phyloP scores from a whole-genome alignment of 2,329 filamentous ascomycete species.

The Nannizzia gypsea region DNA sequence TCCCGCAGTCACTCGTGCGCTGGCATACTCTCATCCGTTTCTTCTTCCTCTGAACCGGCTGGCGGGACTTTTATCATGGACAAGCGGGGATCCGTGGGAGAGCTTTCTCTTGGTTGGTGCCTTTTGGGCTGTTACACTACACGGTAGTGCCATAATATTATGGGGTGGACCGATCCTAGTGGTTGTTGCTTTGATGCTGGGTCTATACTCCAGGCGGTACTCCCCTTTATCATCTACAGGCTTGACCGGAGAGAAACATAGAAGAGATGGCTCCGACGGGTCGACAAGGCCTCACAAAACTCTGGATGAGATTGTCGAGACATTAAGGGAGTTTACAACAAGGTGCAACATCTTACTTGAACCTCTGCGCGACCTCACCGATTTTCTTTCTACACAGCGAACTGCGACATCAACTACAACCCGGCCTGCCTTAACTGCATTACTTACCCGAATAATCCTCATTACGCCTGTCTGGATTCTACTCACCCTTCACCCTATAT shows the following conservation, averaged over 20 bases:
- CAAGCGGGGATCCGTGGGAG: slow-evolving; percentile 86
- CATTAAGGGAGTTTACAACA: slow-evolving; percentile 76
- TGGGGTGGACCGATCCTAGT: slow-evolving; percentile 74
- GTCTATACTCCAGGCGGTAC: slow-evolving; percentile 85
- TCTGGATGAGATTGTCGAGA: slow-evolving; percentile 92
- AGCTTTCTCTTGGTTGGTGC: slow-evolving; percentile 76
- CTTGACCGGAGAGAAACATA: slow-evolving; percentile 56
- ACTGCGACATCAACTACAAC: slow-evolving; percentile 88
- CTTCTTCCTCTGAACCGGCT: slow-evolving; percentile 78
- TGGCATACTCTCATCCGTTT: slow-evolving; percentile 94
- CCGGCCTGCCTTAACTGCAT: slow-evolving; percentile 71
- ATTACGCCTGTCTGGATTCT: slow-evolving; percentile 80
- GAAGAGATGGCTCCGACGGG: slow-evolving; percentile 45
- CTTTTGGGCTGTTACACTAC: slow-evolving; percentile 80
- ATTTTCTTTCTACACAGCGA: slow-evolving; percentile 82
- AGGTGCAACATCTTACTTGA: slow-evolving; percentile 87
- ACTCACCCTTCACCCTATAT: slow-evolving; percentile 68
- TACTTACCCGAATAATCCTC: slow-evolving; percentile 80
- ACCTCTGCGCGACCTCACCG: slow-evolving; percentile 75
- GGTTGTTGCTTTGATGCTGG: slow-evolving; percentile 66
- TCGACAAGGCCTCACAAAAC: slow-evolving; percentile 79
- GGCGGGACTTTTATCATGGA: slow-evolving; percentile 83
- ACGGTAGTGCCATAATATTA: slow-evolving; percentile 71
- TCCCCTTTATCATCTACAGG: slow-evolving; percentile 80
- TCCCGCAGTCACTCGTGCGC: slow-evolving; percentile 81